phyloP scores from a whole-genome alignment of 2,329 filamentous ascomycete genomes.

The Stemphylium beticola region DNA sequence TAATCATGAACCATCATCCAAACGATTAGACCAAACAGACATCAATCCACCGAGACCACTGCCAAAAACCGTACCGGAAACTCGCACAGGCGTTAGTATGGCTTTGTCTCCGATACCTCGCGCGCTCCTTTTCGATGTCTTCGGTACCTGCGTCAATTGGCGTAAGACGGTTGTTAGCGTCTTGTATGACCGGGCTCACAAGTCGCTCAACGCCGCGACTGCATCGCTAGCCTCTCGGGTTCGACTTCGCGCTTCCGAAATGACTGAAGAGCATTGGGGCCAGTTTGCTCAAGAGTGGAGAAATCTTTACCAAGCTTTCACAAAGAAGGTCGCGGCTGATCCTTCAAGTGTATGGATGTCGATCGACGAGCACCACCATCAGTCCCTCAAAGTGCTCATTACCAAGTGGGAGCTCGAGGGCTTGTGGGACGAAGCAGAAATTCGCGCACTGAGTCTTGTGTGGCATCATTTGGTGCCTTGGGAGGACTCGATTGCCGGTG shows the following conservation, averaged over 20 bases:
- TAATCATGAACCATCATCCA: background rate
- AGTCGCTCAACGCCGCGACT: conserved; percentile 55
- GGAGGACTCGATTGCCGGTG: conserved; percentile 66
- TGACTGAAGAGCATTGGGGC: conserved; percentile 66
- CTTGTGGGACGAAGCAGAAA: conserved; percentile 59
- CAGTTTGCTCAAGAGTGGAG: conserved; percentile 75
- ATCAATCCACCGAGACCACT: background rate
- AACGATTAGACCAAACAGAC: background rate
- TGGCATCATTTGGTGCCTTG: conserved; percentile 79
- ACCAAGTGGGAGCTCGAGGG: conserved; percentile 60
- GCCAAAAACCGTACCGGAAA: background rate
- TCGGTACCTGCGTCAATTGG: conserved; percentile 84
- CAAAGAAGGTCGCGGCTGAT: conserved; percentile 57
- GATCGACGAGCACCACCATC: conserved; percentile 73
- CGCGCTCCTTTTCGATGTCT: conserved; percentile 76
- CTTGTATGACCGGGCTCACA: conserved; percentile 59
- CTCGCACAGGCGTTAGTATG: conserved; percentile 27
- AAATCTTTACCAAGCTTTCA: conserved; percentile 67
- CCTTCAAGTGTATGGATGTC: conserved; percentile 63
- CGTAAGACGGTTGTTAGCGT: conserved; percentile 68
- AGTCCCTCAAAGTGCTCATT: conserved; percentile 67
- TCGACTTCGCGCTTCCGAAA: conserved; percentile 56
- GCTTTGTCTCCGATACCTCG: conserved; percentile 49
- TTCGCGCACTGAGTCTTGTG: conserved; percentile 58
- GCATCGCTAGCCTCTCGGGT: conserved; percentile 55